These are phyloP conservation scores for Wallemia hederae DNA, from an alignment of 1,284 basidiomycete genomes.

Conservation along the genomic window DNA sequence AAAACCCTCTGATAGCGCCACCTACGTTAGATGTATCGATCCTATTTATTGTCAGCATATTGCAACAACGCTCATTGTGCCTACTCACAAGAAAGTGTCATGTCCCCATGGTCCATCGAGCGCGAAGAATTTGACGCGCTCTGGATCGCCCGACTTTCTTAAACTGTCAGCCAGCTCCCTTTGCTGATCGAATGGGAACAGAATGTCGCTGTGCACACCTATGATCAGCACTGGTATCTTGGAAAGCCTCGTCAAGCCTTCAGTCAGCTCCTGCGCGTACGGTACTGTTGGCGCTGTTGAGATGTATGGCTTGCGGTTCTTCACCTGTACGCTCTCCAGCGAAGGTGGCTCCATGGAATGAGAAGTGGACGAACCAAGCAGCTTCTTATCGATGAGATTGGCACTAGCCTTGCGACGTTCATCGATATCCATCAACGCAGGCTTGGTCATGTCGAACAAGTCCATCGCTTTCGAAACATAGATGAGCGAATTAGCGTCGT, in stretches of 20 bases:
- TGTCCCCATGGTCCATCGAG: slow-evolving; percentile 94
- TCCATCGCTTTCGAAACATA: slow-evolving; percentile 99
- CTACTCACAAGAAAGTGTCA: slow-evolving; percentile 63
- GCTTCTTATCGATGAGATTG: slow-evolving; percentile 13
- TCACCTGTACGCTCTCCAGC: slow-evolving; percentile 30
- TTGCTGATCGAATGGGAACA: slow-evolving; percentile 95
- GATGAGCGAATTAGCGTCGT: slow-evolving; percentile 95
- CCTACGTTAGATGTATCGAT: slow-evolving; percentile 49
- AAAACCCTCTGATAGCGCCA: slow-evolving; percentile 45
- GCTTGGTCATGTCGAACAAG: slow-evolving; percentile 75
- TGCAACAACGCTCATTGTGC: no score
- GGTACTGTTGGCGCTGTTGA: slow-evolving; percentile 26
- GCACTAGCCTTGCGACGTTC: slow-evolving; percentile 11
- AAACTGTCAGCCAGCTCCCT: slow-evolving; percentile 79
- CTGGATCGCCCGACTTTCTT: slow-evolving; percentile 50
- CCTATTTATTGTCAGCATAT: slow-evolving; percentile 13
- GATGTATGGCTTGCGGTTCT: slow-evolving; percentile 20
- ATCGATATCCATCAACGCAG: slow-evolving; percentile 39
- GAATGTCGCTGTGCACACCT: slow-evolving; percentile 84
- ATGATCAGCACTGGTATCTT: slow-evolving; percentile 61
- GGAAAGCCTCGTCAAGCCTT: slow-evolving; percentile 46
- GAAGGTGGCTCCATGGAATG: slow-evolving; percentile 16
- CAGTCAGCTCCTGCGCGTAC: slow-evolving; percentile 49
- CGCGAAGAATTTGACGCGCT: slow-evolving; percentile 78
- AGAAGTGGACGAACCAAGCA: slow-evolving; percentile 13